phyloP scores from a whole-genome alignment of 495 filamentous ascomycete species.

The Neurospora sp. region DNA sequence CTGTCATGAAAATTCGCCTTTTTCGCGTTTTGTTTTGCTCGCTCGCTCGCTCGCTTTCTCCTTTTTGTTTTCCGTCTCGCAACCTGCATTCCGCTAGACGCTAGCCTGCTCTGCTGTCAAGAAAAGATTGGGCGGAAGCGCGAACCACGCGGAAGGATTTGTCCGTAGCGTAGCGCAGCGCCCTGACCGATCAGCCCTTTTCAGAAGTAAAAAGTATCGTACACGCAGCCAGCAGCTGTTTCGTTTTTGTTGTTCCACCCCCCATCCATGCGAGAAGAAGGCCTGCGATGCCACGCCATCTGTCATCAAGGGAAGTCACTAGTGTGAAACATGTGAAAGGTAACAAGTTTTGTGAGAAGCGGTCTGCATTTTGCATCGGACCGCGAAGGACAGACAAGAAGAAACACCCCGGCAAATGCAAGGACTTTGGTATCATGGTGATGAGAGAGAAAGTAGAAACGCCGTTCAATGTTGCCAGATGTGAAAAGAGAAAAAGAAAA shows the following conservation, averaged over 20 bases:
- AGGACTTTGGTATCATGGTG: slow-evolving; percentile 20
- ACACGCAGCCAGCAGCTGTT: not conserved
- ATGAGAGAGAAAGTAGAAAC: slow-evolving; percentile 7
- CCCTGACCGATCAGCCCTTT: not conserved
- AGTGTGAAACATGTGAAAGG: not conserved
- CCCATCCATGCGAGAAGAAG: not conserved
- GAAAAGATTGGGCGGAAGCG: not conserved
- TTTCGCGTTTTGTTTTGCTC: not conserved
- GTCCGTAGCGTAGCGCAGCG: not conserved
- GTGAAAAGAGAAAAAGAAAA: slow-evolving; percentile 13
- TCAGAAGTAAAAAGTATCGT: not conserved
- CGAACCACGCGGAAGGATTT: not conserved
- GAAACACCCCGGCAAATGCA: not conserved
- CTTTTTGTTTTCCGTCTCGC: not conserved
- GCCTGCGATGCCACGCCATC: not conserved
- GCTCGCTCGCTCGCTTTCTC: not conserved
- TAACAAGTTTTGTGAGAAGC: not conserved
- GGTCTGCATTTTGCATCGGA: not conserved
- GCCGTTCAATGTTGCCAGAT: slow-evolving; percentile 4
- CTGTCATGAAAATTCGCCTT: not conserved
- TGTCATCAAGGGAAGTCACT: not conserved
- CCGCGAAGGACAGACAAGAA: not conserved
- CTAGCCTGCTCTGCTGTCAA: not conserved
- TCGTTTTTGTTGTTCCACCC: not conserved
- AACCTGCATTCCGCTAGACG: not conserved